phyloP scores from a whole-genome alignment of 2,329 filamentous ascomycete genomes.

The Xylariaceae sp. region DNA sequence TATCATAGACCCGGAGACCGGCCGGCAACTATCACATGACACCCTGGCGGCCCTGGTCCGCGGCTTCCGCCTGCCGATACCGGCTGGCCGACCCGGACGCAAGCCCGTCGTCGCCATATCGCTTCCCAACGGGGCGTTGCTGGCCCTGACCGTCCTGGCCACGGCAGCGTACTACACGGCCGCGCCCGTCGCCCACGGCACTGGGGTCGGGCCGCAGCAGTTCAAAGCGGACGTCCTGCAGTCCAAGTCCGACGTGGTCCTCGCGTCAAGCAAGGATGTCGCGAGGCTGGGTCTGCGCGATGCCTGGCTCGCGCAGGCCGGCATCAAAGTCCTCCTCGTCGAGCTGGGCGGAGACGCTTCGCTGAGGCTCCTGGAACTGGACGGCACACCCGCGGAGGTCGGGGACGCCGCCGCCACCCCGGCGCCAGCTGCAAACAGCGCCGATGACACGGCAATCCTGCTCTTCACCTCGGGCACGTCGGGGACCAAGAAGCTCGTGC shows the following conservation, averaged over 20 bases:
- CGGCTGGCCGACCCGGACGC: constrained; percentile 3
- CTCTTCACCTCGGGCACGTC: constrained; percentile 52
- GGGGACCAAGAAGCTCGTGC: constrained; percentile 52
- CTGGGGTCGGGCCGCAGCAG: constrained; percentile 34
- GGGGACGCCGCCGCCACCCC: neutral
- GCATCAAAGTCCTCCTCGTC: constrained; percentile 32
- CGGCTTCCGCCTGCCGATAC: constrained; percentile 25
- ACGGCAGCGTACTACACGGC: constrained; percentile 42
- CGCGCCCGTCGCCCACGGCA: constrained; percentile 43
- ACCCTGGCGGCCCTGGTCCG: too few species aligned
- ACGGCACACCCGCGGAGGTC: neutral
- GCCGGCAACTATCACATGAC: too few species aligned
- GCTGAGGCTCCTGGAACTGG: constrained; percentile 21
- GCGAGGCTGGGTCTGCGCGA: constrained; percentile 29
- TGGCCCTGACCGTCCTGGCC: constrained; percentile 43
- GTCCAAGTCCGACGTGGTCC: constrained; percentile 36
- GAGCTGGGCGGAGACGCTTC: constrained; percentile 29
- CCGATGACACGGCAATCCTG: constrained; percentile 41
- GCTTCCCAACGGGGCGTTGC: constrained; percentile 44
- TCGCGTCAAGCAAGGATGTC: constrained; percentile 26
- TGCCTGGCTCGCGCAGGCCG: constrained; percentile 28
- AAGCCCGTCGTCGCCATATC: constrained; percentile 43
- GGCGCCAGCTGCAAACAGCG: constrained; percentile 28
- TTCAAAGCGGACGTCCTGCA: constrained; percentile 43
- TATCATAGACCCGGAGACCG: neutral